Conservation (phyloP, 192 early-diverging fungal species). For the Coemansia reversa region DNA sequence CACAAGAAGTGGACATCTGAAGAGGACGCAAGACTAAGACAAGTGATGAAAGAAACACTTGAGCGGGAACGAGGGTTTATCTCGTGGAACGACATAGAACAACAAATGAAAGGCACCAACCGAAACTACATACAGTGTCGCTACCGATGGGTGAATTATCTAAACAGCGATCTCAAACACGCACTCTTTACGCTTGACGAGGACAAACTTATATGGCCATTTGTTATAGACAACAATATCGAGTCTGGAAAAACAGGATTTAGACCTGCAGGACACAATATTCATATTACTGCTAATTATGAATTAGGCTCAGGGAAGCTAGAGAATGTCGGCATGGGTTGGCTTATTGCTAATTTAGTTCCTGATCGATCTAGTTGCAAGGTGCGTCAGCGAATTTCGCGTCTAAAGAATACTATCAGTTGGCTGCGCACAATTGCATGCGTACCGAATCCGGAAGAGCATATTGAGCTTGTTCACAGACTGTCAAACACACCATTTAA, state of each 20-base stretch:
- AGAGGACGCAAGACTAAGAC: constrained; percentile 19
- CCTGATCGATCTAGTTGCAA: constrained; percentile 5
- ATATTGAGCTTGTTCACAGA: constrained; percentile 26
- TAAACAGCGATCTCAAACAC: constrained; percentile 23
- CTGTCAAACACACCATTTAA: constrained; percentile 27
- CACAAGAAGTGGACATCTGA: constrained; percentile 15
- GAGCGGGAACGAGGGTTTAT: constrained; percentile 4
- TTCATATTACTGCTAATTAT: constrained; percentile 11
- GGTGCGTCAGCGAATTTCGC: constrained; percentile 10
- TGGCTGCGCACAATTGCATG: constrained; percentile 23
- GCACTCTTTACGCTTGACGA: constrained; percentile 21
- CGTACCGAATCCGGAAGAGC: constrained; percentile 11
- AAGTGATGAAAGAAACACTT: constrained; percentile 9
- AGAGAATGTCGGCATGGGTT: constrained; percentile 17
- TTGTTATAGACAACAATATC: constrained; percentile 8
- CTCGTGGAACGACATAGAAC: constrained; percentile 20
- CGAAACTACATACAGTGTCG: constrained; percentile 15
- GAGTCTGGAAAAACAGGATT: background rate
- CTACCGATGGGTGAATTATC: constrained; percentile 6
- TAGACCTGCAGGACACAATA: background rate
- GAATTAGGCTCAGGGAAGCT: background rate
- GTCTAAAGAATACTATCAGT: constrained; percentile 8
- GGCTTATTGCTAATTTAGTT: constrained; percentile 12
- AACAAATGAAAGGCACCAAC: constrained; percentile 2
- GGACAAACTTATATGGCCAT: constrained; percentile 26